These are phyloP conservation scores for Rutstroemia sp. DNA, from an alignment of 2,329 filamentous ascomycete species.

Conservation along the genomic window DNA sequence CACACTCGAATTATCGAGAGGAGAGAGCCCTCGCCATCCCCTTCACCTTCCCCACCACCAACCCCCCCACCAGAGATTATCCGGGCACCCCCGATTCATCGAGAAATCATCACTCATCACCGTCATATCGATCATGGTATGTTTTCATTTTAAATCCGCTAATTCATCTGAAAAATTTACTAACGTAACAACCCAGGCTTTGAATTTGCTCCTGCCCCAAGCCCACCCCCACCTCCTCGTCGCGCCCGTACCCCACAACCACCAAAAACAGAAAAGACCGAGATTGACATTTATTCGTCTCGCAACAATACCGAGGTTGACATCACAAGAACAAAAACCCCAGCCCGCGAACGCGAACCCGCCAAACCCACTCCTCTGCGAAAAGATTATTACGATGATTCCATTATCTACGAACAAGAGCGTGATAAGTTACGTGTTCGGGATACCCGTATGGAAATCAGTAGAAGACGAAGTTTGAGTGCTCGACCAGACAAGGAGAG, in stretches of 20 bases:
- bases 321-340: conserved; percentile 32
- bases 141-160: conserved; percentile 22
- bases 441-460: conserved; percentile 24
- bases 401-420: conserved; percentile 52
- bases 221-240: conserved; percentile 12
- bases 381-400: conserved; percentile 51
- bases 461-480: conserved; percentile 22
- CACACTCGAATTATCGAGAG: conserved; percentile 19
- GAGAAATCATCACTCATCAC: conserved; percentile 78
- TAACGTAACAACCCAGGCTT: conserved; percentile 20
- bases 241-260: conserved; percentile 22
- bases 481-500: conserved; percentile 21
- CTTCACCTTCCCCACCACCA: conserved; percentile 21
- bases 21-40: conserved; percentile 18
- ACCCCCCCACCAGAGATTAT: conserved; percentile 44
- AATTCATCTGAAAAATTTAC: background rate
- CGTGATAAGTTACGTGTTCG: conserved; percentile 31
- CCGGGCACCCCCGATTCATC: conserved; percentile 71
- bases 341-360: conserved; percentile 15
- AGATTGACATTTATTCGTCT: conserved; percentile 54
- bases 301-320: conserved; percentile 51
- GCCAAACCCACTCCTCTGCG: conserved; percentile 13
- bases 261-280: conserved; percentile 38
- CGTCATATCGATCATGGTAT: conserved; percentile 79
- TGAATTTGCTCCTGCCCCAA: conserved; percentile 19